Evolutionary conservation across 129 eudicot species (phyloP), one percentile per base, ranked within the genome.

Genomic region (Helianthus annuus): DNA sequence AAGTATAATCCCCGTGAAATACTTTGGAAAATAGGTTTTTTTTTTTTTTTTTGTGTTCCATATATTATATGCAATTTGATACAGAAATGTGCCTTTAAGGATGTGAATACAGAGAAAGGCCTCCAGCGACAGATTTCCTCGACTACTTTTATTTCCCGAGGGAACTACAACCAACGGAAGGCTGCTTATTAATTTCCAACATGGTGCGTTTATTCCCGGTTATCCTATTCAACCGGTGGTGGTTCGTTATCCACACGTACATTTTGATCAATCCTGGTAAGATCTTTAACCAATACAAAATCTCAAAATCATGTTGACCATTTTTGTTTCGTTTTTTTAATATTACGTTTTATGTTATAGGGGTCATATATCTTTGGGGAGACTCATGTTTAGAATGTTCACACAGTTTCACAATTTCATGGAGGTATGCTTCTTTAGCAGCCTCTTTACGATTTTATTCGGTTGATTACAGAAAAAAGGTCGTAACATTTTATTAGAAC

Each of bases 211-310:
- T 79, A 84, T 94, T 34, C 97, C 99, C 64, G 89, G 97, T 54
- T 88, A 86, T 76, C 86, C 97, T 48, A 84, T 94, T 40, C 99
- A 90, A 78, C 99, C 99, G 9, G 99, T 94, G 36, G 79, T 88
- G 69, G 97, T 94, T 67, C 96, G 91, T 9, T 94, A 94, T 85
- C 99, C 93, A 46, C 79, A 90, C 83, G 94, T 94, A 48, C 99
- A 94, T 89, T 94, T 94, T 77, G 99, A 94, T 81, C 99, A 94
- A 70, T 94, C 99, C 66, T 94, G 99, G 99, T 94, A 86, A 34
- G 79, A 10, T 68, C 63, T 42, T 60, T 70, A 19, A 34, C 73
- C 15, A 46, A 32, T 5, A 16, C 2, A 15, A 38, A 65, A 51
- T 61, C 29, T 45, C 14, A 44, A 69, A 27, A 15, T 64, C 49